Base-by-base conservation (phyloP, 1,139 yeast genomes). In the Suhomyces taliae region DNA sequence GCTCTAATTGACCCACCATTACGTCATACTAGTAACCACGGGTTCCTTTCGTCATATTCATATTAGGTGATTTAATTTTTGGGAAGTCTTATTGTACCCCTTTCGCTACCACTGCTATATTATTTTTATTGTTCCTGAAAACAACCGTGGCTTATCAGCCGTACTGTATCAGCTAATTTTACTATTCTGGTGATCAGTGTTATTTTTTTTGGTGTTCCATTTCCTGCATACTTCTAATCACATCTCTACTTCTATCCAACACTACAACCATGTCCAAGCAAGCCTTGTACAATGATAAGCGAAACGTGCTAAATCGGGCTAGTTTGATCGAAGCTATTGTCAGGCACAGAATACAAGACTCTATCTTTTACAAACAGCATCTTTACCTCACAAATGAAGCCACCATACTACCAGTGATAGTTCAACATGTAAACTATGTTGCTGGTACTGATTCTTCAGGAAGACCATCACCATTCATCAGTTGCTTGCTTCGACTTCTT, bases 331-430 rank as follows among this genome's bases (percentile, higher is more conserved):
- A 86, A 58, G 83, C 86, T 48, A 86, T 87, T 50, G 68, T 83
- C 29, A 69, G 90, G 44, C 90, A 86, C 54, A 68, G 88, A 35
- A 82, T 87, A 8, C 78, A 79, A 44, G 91, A 85, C 54, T 80
- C 87, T 1, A 58, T 83, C 7, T 87, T 85, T 62, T 87, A 87
- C 79, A 84, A 85, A 52, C 82, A 80, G 54, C 69, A 78, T 50
- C 79, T 88, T 46, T 81, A 77, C 53, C 76, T 81, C 14, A 71
- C 87, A 46, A 82, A 83, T 51, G 84, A 68, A 59, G 81, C 65
- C 50, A 81, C 72, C 45, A 75, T 76, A 60, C 69, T 63, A 3
- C 58, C 59, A 7, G 55, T 60, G 15, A 50, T 61, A 6, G 55
- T 74, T 39, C 76, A 65, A 62, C 81, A 64, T 61, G 78, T 71